phyloP scores from a whole-genome alignment of 2,329 filamentous ascomycete genomes.

The Epichloe amarillans region DNA sequence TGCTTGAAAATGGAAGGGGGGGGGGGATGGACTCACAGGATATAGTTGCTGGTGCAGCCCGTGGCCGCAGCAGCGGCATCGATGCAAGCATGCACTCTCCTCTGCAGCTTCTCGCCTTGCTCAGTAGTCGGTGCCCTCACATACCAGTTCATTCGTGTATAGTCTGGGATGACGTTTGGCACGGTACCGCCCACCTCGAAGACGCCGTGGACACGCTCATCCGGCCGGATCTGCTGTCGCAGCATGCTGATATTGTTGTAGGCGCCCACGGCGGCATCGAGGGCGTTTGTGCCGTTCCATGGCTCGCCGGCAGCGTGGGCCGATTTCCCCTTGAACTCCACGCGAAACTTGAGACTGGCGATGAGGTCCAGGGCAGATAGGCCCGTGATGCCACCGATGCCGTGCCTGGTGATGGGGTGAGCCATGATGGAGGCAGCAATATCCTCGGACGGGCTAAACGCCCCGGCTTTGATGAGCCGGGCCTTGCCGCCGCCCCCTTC shows the following conservation, averaged over 20 bases:
- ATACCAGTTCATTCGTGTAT: constrained; percentile 26
- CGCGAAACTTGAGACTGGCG: constrained; percentile 6
- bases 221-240: constrained; percentile 24
- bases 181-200: constrained; percentile 23
- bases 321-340: constrained; percentile 21
- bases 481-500: constrained; percentile 29
- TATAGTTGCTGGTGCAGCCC: constrained; percentile 22
- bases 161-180: constrained; percentile 27
- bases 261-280: constrained; percentile 23
- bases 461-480: constrained; percentile 11
- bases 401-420: constrained; percentile 10
- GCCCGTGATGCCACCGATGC: neutral
- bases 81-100: constrained; percentile 23
- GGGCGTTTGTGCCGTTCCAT: constrained; percentile 24
- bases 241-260: constrained; percentile 24
- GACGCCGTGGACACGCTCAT: constrained; percentile 24
- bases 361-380: constrained; percentile 2
- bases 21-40: constrained; percentile 14
- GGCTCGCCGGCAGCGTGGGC: constrained; percentile 24
- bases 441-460: constrained; percentile 9
- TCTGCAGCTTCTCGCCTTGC: constrained; percentile 14
- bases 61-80: constrained; percentile 22
- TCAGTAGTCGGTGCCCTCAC: constrained; percentile 22
- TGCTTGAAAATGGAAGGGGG: neutral
- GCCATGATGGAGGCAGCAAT: constrained; percentile 17